A percentile compares a stretch with the other conserved stretches of the same genome.
phyloP scores from a whole-genome alignment of 2,329 filamentous ascomycete species.

The Arthroderma sp. region DNA sequence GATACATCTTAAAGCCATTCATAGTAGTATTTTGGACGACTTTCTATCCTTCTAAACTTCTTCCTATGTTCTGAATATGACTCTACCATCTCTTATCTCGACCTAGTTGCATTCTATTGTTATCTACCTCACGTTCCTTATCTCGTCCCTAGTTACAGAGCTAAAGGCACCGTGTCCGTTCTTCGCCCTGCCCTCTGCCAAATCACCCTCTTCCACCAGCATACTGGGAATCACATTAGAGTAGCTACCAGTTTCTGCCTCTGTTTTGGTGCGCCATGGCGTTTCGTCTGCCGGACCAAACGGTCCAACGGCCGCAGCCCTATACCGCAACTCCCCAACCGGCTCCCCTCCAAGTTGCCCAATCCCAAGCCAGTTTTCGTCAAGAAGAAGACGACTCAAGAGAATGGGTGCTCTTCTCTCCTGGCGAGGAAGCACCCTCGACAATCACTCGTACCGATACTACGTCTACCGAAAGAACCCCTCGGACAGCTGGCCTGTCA shows the following conservation, averaged over 20 bases:
- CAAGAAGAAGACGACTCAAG: conserved; percentile 56
- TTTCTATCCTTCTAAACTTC: too few relatives aligned
- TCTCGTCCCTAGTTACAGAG: too few relatives aligned
- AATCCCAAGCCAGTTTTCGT: conserved; percentile 18
- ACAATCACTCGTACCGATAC: conserved; percentile 56
- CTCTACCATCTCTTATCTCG: too few relatives aligned
- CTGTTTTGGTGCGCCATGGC: conserved; percentile 5
- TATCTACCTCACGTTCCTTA: too few relatives aligned
- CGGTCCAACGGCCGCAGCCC: conserved; percentile 4
- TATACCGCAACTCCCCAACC: conserved; percentile 3
- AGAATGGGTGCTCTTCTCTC: conserved; percentile 94
- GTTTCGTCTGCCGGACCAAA: conserved; percentile 10
- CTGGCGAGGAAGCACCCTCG: conserved; percentile 37
- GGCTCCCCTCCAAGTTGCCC: conserved; percentile 11
- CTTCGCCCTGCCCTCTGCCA: too few relatives aligned
- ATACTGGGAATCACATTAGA: too few relatives aligned
- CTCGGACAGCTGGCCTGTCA: conserved; percentile 55
- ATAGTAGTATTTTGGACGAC: too few relatives aligned
- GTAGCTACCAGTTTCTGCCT: not conserved
- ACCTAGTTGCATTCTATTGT: too few relatives aligned
- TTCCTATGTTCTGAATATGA: too few relatives aligned
- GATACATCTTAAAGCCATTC: too few relatives aligned
- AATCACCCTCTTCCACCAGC: too few relatives aligned
- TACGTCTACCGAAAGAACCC: conserved; percentile 50
- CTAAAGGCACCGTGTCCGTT: too few relatives aligned